Percentiles rank a stretch among this genome's conserved stretches.
These are phyloP conservation scores for Boletus edulis DNA, from an alignment of 768 basidiomycete species.

Conservation along the genomic window DNA sequence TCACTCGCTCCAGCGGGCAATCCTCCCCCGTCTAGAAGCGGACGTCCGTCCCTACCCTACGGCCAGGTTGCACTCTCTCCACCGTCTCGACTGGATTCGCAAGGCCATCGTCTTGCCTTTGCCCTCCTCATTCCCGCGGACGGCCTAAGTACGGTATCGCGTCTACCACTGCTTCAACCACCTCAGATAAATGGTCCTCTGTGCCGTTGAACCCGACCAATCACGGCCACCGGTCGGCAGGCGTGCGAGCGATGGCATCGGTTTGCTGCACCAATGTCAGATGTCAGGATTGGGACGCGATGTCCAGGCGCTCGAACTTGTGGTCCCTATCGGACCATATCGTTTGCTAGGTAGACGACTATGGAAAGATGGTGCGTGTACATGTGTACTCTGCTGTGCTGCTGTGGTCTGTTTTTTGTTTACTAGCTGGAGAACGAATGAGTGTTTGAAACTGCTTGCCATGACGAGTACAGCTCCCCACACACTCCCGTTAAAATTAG, in stretches of 20 bases:
- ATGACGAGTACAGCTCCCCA: no score
- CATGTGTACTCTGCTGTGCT: no score
- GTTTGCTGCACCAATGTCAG: constrained; percentile 17
- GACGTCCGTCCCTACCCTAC: constrained; percentile 32
- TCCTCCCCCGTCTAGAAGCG: constrained; percentile 12
- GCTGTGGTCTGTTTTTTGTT: no score
- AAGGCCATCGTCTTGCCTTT: constrained; percentile 12
- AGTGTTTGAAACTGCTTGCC: no score
- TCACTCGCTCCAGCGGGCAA: constrained; percentile 21
- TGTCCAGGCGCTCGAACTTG: constrained; percentile 20
- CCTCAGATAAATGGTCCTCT: constrained; percentile 37
- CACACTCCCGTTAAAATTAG: no score
- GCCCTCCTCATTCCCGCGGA: neutral
- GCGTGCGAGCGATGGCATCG: constrained; percentile 19
- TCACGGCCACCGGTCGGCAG: constrained; percentile 3
- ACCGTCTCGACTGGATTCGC: constrained; percentile 38
- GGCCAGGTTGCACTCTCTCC: constrained; percentile 39
- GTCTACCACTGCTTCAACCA: constrained; percentile 40
- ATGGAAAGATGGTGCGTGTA: no score
- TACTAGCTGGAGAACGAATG: no score
- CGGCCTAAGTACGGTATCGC: constrained; percentile 5
- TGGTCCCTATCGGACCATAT: constrained; percentile 17
- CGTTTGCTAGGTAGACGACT: constrained; percentile 1
- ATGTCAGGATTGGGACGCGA: constrained; percentile 16
- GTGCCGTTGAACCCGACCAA: constrained; percentile 31